Percentiles rank a stretch among this genome's conserved stretches.
phyloP scores from a whole-genome alignment of 148 eudicot genomes.

The Dysphania ambrosioides region DNA sequence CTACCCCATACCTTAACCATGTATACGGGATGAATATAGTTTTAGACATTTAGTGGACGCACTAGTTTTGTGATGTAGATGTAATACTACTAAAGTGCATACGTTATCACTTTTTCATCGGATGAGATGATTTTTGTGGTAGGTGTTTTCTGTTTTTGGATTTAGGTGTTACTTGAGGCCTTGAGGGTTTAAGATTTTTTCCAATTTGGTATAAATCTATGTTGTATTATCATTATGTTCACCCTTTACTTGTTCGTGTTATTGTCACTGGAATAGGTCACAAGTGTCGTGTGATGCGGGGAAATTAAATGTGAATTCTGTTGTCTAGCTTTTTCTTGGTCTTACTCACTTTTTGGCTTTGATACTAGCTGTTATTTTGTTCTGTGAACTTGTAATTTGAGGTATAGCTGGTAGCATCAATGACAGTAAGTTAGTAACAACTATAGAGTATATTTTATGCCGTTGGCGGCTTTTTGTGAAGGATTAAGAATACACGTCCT shows the following conservation, averaged over 20 bases:
- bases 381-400: background rate
- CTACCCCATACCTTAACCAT: too few relatives aligned
- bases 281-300: conserved; percentile 23
- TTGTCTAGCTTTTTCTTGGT: background rate
- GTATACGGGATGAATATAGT: too few relatives aligned
- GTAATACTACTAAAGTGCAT: conserved; percentile 14
- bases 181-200: conserved; percentile 18
- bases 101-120: too few relatives aligned
- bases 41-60: background rate
- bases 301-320: background rate
- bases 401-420: background rate
- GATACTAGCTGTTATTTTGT: background rate
- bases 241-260: background rate
- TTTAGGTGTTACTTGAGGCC: conserved; percentile 2
- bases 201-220: conserved; percentile 19
- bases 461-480: background rate
- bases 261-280: conserved; percentile 13
- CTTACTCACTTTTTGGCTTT: background rate
- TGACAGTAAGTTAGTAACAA: too few relatives aligned
- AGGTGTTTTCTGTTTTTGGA: conserved; percentile 21
- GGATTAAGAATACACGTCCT: background rate
- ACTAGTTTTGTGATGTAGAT: conserved; percentile 1
- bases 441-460: background rate
- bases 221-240: conserved; percentile 8
- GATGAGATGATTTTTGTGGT: conserved; percentile 3